Conservation (phyloP, 495 filamentous ascomycete genomes). For the Aspergillus taichungensis region DNA sequence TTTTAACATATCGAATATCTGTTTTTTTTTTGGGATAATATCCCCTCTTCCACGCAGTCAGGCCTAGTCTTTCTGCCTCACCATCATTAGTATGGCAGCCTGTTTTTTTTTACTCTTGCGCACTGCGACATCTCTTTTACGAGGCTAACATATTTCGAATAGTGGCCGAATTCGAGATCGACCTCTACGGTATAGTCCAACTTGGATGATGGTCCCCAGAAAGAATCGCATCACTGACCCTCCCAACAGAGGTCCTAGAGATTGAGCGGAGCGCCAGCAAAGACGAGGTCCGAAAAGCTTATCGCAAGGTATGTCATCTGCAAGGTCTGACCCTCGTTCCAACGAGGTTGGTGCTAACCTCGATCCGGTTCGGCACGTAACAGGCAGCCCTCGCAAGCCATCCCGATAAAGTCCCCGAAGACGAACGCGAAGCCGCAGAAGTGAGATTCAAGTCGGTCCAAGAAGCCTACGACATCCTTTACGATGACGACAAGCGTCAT, state of each 20-base stretch:
- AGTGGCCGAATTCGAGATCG: slow-evolving; percentile 32
- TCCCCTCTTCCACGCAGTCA: too few relatives aligned
- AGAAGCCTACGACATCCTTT: slow-evolving; percentile 94
- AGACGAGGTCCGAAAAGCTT: slow-evolving; percentile 91
- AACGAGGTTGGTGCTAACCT: slow-evolving; percentile 5
- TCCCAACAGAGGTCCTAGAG: slow-evolving; percentile 59
- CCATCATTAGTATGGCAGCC: too few relatives aligned
- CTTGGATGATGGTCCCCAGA: neutral
- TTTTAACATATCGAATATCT: too few relatives aligned
- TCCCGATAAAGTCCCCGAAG: slow-evolving; percentile 91
- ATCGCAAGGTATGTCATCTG: slow-evolving; percentile 65
- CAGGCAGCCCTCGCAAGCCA: slow-evolving; percentile 84
- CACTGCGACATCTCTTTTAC: too few relatives aligned
- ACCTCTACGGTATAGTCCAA: slow-evolving; percentile 37
- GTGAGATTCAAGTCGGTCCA: slow-evolving; percentile 83
- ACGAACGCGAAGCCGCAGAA: slow-evolving; percentile 74
- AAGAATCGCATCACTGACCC: slow-evolving; percentile 5
- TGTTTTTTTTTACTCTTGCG: too few relatives aligned
- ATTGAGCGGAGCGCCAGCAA: slow-evolving; percentile 61
- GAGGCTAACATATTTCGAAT: slow-evolving; percentile 10
- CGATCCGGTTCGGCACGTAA: neutral
- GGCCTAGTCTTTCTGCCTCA: too few relatives aligned
- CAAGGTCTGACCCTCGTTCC: neutral
- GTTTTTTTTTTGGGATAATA: too few relatives aligned
- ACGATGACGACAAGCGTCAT: slow-evolving; percentile 87